Percentiles rank a stretch among this genome's conserved stretches.
These are phyloP conservation scores for Gelatoporia subvermispora DNA, from an alignment of 768 basidiomycete genomes.

Conservation along the genomic window DNA sequence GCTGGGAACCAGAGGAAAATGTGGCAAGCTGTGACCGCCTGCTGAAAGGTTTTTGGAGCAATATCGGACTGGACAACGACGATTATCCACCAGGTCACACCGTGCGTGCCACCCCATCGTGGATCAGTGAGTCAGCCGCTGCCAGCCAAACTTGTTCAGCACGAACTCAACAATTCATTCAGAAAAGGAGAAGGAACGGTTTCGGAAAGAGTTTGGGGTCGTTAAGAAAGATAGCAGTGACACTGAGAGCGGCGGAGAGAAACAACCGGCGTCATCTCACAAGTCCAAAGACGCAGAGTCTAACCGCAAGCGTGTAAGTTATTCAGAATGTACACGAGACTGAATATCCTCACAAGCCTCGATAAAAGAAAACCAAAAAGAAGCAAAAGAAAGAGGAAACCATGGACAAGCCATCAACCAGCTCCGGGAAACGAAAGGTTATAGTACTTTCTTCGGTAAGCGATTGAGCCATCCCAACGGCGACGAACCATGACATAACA, in stretches of 20 bases:
- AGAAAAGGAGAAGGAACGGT: slow-evolving; percentile 39
- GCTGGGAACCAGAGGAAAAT: slow-evolving; percentile 69
- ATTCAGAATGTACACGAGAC: no score
- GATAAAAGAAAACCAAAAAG: no score
- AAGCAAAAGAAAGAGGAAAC: no score
- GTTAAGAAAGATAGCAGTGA: slow-evolving; percentile 5
- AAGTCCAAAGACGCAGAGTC: no score
- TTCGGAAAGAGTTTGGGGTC: slow-evolving; percentile 21
- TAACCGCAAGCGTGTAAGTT: no score
- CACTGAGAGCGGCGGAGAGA: slow-evolving; percentile 5
- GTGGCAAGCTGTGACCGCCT: slow-evolving; percentile 53
- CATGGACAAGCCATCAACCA: no score
- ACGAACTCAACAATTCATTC: background rate
- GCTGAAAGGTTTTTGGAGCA: slow-evolving; percentile 50
- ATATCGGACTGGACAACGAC: slow-evolving; percentile 51
- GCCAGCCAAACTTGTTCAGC: background rate
- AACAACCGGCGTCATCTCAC: background rate
- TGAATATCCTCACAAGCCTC: no score
- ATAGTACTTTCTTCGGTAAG: no score
- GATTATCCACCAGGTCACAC: slow-evolving; percentile 49
- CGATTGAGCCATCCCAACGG: no score
- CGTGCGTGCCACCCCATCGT: slow-evolving; percentile 38
- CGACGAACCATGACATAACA: no score
- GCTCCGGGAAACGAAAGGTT: no score
- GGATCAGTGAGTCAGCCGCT: slow-evolving; percentile 47